Evolutionary conservation across 2,329 filamentous ascomycete species (phyloP).

Genomic region (Akanthomyces lecanii): DNA sequence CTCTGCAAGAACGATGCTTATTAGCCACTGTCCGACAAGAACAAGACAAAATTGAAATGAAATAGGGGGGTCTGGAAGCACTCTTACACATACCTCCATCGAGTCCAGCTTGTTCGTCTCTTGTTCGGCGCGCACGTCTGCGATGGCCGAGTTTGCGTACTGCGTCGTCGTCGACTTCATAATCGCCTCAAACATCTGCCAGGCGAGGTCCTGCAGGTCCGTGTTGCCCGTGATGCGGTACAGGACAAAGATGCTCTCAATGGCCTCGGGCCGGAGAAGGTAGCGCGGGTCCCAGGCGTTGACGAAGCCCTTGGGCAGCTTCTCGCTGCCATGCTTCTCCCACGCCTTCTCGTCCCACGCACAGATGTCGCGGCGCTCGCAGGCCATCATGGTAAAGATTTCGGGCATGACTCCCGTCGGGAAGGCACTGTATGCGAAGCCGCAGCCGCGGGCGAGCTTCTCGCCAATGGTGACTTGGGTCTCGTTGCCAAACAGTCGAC

Average conservation of each 20-base stretch:
- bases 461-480: conserved; percentile 54
- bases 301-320: conserved; percentile 51
- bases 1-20: conserved; percentile 35
- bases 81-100: conserved; percentile 49
- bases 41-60: background rate
- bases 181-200: conserved; percentile 68
- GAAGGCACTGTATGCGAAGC: conserved; percentile 57
- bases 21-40: background rate
- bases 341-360: conserved; percentile 31
- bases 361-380: conserved; percentile 28
- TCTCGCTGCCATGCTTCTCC: conserved; percentile 22
- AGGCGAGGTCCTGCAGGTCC: conserved; percentile 63
- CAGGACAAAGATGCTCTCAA: conserved; percentile 76
- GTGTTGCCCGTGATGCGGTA: conserved; percentile 67
- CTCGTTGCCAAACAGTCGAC: conserved; percentile 47
- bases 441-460: conserved; percentile 58
- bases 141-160: conserved; percentile 61
- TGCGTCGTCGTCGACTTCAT: conserved; percentile 56
- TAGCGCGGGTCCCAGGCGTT: conserved; percentile 55
- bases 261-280: conserved; percentile 70
- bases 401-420: conserved; percentile 61
- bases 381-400: conserved; percentile 33
- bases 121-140: conserved; percentile 62
- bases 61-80: background rate
- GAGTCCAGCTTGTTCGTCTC: conserved; percentile 45